phyloP scores from a whole-genome alignment of 805 yeast species.

The Kluyveromyces lactis region DNA sequence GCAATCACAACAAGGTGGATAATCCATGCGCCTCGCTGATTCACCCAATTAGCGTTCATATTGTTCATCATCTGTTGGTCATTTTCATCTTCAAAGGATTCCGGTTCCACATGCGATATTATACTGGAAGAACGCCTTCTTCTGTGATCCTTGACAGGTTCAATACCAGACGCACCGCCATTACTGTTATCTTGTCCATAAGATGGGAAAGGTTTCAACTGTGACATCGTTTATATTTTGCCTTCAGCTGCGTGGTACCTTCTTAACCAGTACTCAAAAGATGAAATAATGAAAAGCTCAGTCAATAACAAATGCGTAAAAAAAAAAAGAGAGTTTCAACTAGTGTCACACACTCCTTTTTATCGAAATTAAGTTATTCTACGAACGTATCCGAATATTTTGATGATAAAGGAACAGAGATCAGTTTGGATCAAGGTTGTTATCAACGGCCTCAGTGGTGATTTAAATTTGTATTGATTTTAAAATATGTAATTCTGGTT shows the following conservation, averaged over 20 bases:
- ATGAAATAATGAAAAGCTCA: too few relatives aligned
- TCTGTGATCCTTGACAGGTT: conserved; percentile 31
- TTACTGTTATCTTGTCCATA: conserved; percentile 9
- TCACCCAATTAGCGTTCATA: conserved; percentile 93
- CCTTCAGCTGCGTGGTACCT: too few relatives aligned
- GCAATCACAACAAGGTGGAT: conserved; percentile 80
- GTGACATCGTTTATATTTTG: conserved; percentile 7
- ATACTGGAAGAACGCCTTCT: conserved; percentile 82
- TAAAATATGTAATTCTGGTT: too few relatives aligned
- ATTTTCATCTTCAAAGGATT: conserved; percentile 80
- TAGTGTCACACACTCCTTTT: too few relatives aligned
- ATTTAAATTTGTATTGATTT: too few relatives aligned
- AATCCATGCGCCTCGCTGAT: conserved; percentile 93
- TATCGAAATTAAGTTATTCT: too few relatives aligned
- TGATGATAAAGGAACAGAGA: too few relatives aligned
- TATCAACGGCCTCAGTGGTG: too few relatives aligned
- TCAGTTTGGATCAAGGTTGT: too few relatives aligned
- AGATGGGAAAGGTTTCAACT: conserved; percentile 25
- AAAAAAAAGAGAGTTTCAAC: too few relatives aligned
- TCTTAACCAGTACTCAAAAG: background rate
- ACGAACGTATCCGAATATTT: too few relatives aligned
- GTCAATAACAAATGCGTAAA: too few relatives aligned
- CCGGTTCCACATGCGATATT: conserved; percentile 89
- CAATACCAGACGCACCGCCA: conserved; percentile 4
- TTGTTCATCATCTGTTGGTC: conserved; percentile 88